Evolutionary conservation across 139 green algal genomes (phyloP), one percentile per base, ranked within the genome.

Genomic region (Astrephomene gubernaculifera): DNA sequence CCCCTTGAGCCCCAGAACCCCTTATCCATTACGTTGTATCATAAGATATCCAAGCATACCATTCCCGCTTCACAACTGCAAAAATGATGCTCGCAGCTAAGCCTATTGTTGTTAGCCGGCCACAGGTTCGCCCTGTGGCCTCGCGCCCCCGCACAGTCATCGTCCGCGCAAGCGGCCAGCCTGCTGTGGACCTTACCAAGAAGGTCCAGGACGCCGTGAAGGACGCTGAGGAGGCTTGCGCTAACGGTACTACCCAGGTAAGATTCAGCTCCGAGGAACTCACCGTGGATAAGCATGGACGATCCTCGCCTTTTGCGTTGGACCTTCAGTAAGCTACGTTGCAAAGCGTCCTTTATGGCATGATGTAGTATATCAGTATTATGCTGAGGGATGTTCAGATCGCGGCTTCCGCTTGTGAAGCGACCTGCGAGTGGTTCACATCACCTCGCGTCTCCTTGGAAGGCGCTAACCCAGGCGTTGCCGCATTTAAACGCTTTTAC

Each of bases 191-290:
- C 79, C 79, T 86, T 31, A 78, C 12, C 79, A 81, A 81, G 81
- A 67, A 64, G 53, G 69, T 81, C 36, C 29, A 82, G 69, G 68
- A 89, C 10, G 85, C 85, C 31, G 60, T 89, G 4, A 89, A 89
- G 76, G 78, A 89, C 33, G 85, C 85, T 61, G 85, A 89, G 85
- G 68, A 75, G 4, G 76, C 69, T 14, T 89, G 85, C 85, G 54
- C 81, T n/a, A 68, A 68, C 36, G 76, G 60, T 39, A 89, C 71
- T 36, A 54, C n/a, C 14, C 44, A 71, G 82, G 82, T 87, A 35
- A 78, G 80, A n/a, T n/a, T n/a, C n/a, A n/a, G n/a, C n/a, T n/a
- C n/a, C n/a, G n/a, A n/a, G n/a, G n/a, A n/a, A n/a, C n/a, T n/a
- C n/a, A n/a, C n/a, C n/a, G n/a, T n/a, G n/a, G n/a, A n/a, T n/a